Evolutionary conservation across 2,329 filamentous ascomycete genomes (phyloP).

Genomic region (Zymoseptoria passerinii): DNA sequence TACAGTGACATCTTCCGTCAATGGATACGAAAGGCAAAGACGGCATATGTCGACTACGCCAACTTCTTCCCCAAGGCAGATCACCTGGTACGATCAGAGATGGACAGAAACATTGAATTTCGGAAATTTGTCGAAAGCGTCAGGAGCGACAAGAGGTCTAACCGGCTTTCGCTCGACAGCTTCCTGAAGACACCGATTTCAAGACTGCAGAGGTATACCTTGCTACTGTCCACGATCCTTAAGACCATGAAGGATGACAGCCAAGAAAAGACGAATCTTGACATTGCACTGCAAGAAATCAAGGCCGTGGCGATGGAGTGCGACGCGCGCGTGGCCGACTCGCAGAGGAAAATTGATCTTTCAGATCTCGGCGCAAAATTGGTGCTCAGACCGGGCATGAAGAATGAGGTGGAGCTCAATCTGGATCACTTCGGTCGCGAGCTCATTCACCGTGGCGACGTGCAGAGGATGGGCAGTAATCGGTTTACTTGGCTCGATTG

Average conservation of each 20-base stretch:
- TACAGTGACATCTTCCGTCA: constrained; percentile 97
- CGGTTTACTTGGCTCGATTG: constrained; percentile 91
- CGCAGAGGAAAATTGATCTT: constrained; percentile 82
- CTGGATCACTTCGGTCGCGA: constrained; percentile 89
- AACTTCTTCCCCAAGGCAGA: constrained; percentile 76
- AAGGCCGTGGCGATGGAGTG: constrained; percentile 83
- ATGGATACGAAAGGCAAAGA: constrained; percentile 91
- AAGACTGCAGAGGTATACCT: constrained; percentile 77
- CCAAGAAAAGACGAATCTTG: constrained; percentile 80
- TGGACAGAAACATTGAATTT: constrained; percentile 78
- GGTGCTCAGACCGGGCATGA: constrained; percentile 77
- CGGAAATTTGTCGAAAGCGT: constrained; percentile 74
- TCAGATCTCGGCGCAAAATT: constrained; percentile 77
- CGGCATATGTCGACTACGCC: constrained; percentile 86
- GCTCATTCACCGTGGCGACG: constrained; percentile 78
- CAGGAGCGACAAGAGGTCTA: constrained; percentile 67
- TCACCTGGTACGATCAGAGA: constrained; percentile 75
- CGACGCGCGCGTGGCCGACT: constrained; percentile 84
- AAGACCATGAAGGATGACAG: constrained; percentile 76
- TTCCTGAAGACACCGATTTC: constrained; percentile 92
- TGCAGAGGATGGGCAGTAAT: constrained; percentile 80
- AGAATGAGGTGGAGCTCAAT: constrained; percentile 72
- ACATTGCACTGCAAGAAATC: constrained; percentile 83
- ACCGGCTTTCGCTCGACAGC: constrained; percentile 84
- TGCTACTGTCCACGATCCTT: constrained; percentile 73